Evolutionary conservation across 352 stramenopile genomes (phyloP), one percentile per base, ranked within the genome.

Genomic region (Phytophthora litchii): DNA sequence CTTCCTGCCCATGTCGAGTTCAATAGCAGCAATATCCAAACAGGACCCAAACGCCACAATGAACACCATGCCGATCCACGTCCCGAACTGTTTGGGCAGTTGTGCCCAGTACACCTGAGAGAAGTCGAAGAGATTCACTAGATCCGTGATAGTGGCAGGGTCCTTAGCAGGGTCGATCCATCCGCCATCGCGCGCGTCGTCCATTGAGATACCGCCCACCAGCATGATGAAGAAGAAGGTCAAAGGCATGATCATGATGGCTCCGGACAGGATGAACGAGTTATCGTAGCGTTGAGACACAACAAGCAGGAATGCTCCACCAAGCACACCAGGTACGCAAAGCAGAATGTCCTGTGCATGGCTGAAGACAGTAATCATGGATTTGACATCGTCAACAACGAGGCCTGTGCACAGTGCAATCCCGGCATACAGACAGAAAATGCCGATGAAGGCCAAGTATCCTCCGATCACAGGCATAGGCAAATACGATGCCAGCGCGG

Each of bases 391-490:
- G 60, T 96, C 95, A 61, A 98, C 91, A 21, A 89, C 76, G 25
- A 89, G 74, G 0, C 80, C 88, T 23, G 96, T 97, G 67, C 88
- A 96, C 5, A 98, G 66, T 11, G 87, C 90, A 19, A 98, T 72
- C 1, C 92, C 94, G 0, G 93, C 93, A 61, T 97, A 89, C 0
- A 97, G 19, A 67, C 91, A 98, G 64, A 99, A 99, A 40, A 98
- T 96, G 14, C 97, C 97, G 57, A 98, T 98, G 69, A 96, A 98
- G 3, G 96, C 97, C 21, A 99, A 68, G 74, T 99, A 99, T 25
- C 97, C 97, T 16, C 95, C 97, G 32, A 99, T 83, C 2, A 99
- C 97, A 17, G 90, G 95, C 66, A 98, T 97, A 1, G 97, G 97
- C 42, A 99, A 67, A 60, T 99, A 96, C 57, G 97, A 97, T 16